A percentile compares a stretch with the other conserved stretches of the same genome.
Evolutionary conservation across 1,284 basidiomycete species (phyloP).

Genomic region (Coniferiporia weirii): DNA sequence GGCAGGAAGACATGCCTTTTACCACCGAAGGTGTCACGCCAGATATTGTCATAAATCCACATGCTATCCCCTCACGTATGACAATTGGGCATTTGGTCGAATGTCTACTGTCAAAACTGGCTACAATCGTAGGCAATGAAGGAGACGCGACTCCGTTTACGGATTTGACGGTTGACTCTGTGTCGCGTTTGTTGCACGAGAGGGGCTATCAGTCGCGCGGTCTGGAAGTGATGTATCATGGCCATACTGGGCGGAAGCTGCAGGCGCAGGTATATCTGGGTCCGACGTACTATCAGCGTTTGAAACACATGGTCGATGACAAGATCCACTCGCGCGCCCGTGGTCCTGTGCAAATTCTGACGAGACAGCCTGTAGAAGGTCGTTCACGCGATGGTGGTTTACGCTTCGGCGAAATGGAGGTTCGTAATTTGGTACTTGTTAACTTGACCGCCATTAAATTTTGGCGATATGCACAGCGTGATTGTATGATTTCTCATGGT

Average conservation of each 20-base stretch:
- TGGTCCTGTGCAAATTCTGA: slow-evolving; percentile 97
- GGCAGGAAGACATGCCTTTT: slow-evolving; percentile 99
- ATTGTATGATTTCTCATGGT: slow-evolving; percentile 99
- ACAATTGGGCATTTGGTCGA: slow-evolving; percentile 99
- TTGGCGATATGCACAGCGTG: slow-evolving; percentile 42
- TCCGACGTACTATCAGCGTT: slow-evolving; percentile 97
- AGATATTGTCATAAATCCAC: slow-evolving; percentile 98
- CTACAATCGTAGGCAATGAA: slow-evolving; percentile 93
- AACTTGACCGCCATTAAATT: neutral
- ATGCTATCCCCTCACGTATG: slow-evolving; percentile 99
- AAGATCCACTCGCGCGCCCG: slow-evolving; percentile 98
- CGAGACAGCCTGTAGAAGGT: slow-evolving; percentile 98
- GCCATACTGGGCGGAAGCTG: slow-evolving; percentile 94
- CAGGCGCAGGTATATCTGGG: slow-evolving; percentile 98
- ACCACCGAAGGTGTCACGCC: slow-evolving; percentile 94
- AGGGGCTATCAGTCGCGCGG: slow-evolving; percentile 95
- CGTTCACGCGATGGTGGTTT: slow-evolving; percentile 97
- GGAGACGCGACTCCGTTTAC: slow-evolving; percentile 99
- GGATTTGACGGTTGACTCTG: slow-evolving; percentile 94
- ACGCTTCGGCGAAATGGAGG: slow-evolving; percentile 99
- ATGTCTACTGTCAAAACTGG: slow-evolving; percentile 94
- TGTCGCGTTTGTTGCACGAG: slow-evolving; percentile 76
- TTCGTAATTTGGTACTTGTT: slow-evolving; percentile 21
- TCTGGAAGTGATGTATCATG: slow-evolving; percentile 98
- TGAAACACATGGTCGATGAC: slow-evolving; percentile 99